Evolutionary conservation across 1,284 basidiomycete species (phyloP).

Genomic region (Cystobasidium slooffiae): DNA sequence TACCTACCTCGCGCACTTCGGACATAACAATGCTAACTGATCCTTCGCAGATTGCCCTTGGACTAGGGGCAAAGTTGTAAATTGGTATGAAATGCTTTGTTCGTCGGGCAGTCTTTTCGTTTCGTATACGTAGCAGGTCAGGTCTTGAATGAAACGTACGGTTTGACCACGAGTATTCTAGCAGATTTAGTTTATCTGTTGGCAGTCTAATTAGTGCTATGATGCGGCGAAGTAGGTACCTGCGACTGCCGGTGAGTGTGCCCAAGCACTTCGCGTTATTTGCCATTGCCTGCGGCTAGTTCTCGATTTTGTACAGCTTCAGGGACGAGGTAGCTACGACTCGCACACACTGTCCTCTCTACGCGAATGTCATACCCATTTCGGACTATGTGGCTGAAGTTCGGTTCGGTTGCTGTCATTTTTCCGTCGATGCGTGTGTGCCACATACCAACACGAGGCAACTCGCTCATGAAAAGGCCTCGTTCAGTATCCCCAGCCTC

Average conservation of each 20-base stretch:
- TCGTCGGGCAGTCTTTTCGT: not conserved
- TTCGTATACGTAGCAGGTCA: not conserved
- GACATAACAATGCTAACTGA: not conserved
- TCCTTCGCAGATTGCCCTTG: conserved; percentile 32
- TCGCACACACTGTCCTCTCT: too few relatives aligned
- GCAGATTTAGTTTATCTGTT: too few relatives aligned
- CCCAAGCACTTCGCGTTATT: too few relatives aligned
- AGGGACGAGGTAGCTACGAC: too few relatives aligned
- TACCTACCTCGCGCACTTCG: not conserved
- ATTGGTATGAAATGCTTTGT: not conserved
- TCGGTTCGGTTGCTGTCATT: not conserved
- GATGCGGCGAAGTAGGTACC: too few relatives aligned
- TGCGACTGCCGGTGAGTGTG: too few relatives aligned
- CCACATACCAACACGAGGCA: not conserved
- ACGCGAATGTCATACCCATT: too few relatives aligned
- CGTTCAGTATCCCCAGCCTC: conserved; percentile 4
- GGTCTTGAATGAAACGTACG: not conserved
- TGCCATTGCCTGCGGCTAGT: too few relatives aligned
- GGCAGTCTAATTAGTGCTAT: too few relatives aligned
- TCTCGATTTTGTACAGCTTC: too few relatives aligned
- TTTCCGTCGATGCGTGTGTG: not conserved
- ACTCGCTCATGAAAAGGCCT: conserved; percentile 9
- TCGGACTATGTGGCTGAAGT: too few relatives aligned
- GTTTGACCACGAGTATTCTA: too few relatives aligned
- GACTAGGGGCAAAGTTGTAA: conserved; percentile 45